Base-by-base conservation (phyloP, 495 filamentous ascomycete genomes). In the Xylaria flabelliformis region DNA sequence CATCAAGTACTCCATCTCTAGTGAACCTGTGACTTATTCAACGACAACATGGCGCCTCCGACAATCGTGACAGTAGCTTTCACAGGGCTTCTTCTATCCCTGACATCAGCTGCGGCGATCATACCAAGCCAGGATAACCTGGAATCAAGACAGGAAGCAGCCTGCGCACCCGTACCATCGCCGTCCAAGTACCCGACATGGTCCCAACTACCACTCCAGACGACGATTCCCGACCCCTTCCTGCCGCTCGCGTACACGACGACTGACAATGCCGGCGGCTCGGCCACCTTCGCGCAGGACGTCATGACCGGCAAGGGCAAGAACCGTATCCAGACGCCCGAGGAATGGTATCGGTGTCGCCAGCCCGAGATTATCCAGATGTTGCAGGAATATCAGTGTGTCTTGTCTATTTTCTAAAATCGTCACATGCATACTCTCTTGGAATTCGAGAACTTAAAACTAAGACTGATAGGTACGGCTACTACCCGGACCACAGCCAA, bases 321-420 rank as follows among this genome's bases (percentile, higher is more conserved):
- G 72, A 79, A 82, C 73, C 78, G 84, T 50, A 80, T 87, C 64
- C 72, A 80, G 72, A 83, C 83, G 9, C 77, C 77, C 26, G 83
- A 86, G 32, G 82, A 87, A 71, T 87, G 85, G 85, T 85, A 84
- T 77, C 74, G 78, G 64, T 88, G 85, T 73, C 82, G 83, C 8
- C 84, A 85, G 76, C 86, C 85, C 12, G 84, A 87, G 77, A 85
- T 88, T 72, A 13, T 87, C 39, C 82, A 84, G 73, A 71, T 87
- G 75, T 76, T 88, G 29, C 84, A 87, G 68, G 84, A 88, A 66
- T 87, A 87, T 77, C 85, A 87, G 79, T 78, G 58, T 59, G 75
- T 72, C 24, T 0, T 6, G n/a, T 19, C 39, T 17, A 3, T 51
- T 2, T 24, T n/a, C n/a, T 50, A 21, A 8, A 0, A n/a, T 50